Evolutionary conservation across 2,329 filamentous ascomycete species (phyloP).

Genomic region (Fusarium secorum): DNA sequence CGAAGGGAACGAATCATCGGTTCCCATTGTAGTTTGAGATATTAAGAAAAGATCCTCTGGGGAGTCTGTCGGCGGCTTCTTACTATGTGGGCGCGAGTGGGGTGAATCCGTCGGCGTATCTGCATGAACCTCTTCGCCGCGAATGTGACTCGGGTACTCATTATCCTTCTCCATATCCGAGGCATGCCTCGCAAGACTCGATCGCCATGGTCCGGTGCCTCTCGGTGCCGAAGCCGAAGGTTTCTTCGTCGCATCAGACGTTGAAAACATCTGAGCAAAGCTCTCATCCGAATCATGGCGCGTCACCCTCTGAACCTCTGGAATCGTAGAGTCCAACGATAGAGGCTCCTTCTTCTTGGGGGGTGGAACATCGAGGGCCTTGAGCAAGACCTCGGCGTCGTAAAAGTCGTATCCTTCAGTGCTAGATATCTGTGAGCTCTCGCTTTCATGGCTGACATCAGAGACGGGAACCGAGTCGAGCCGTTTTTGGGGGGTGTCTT

Average conservation of each 20-base stretch:
- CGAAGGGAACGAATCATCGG: constrained; percentile 46
- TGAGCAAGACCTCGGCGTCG: constrained; percentile 62
- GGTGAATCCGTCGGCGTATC: constrained; percentile 23
- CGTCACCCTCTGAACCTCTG: constrained; percentile 35
- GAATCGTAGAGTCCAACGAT: constrained; percentile 41
- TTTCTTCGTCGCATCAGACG: constrained; percentile 57
- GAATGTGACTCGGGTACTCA: constrained; percentile 57
- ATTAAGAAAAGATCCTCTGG: constrained; percentile 54
- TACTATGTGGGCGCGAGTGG: neutral
- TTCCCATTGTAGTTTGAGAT: constrained; percentile 55
- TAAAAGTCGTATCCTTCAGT: constrained; percentile 73
- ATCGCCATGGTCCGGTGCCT: constrained; percentile 36
- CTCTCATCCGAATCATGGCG: constrained; percentile 68
- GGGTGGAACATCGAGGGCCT: constrained; percentile 62
- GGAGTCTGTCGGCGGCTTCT: constrained; percentile 39
- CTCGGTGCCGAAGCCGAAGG: constrained; percentile 16
- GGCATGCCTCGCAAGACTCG: constrained; percentile 41
- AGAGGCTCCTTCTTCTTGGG: constrained; percentile 52
- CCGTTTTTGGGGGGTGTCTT: constrained; percentile 52
- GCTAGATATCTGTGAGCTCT: constrained; percentile 56
- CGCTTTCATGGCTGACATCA: constrained; percentile 59
- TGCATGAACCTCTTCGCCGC: constrained; percentile 49
- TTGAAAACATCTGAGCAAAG: constrained; percentile 65
- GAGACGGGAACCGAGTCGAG: constrained; percentile 62
- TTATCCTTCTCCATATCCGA: constrained; percentile 44